Conservation (phyloP, 352 stramenopile species). For the Aphanomyces stellatus region DNA sequence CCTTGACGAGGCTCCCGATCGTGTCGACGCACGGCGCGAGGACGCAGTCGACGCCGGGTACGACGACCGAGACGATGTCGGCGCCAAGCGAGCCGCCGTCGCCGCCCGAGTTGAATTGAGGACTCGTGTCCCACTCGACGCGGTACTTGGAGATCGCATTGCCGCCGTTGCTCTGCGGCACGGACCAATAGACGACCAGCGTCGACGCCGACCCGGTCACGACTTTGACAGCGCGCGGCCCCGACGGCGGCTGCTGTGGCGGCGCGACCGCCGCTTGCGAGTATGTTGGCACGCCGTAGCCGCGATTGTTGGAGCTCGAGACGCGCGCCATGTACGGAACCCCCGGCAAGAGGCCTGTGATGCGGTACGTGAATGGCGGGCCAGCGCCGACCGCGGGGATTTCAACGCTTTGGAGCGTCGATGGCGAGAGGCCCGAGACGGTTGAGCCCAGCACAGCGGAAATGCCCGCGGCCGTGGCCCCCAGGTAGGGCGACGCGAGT, state of each 20-base stretch:
- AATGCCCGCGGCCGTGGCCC: slow-evolving; percentile 27
- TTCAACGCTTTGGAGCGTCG: slow-evolving; percentile 43
- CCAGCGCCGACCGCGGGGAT: background rate
- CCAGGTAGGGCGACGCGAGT: slow-evolving; percentile 36
- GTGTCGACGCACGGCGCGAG: slow-evolving; percentile 71
- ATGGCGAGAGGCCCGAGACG: slow-evolving; percentile 43
- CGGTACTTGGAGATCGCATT: slow-evolving; percentile 90
- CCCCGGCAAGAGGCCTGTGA: slow-evolving; percentile 62
- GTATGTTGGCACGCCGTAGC: slow-evolving; percentile 79
- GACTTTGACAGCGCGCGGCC: slow-evolving; percentile 66
- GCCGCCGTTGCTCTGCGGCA: slow-evolving; percentile 86
- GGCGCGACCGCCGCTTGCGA: slow-evolving; percentile 64
- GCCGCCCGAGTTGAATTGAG: slow-evolving; percentile 73
- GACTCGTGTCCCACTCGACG: slow-evolving; percentile 89
- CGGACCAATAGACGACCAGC: slow-evolving; percentile 81
- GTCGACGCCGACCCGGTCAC: slow-evolving; percentile 63
- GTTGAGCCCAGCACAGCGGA: slow-evolving; percentile 47
- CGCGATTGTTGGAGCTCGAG: slow-evolving; percentile 84
- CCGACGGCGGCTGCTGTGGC: slow-evolving; percentile 79
- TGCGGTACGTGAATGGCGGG: slow-evolving; percentile 35
- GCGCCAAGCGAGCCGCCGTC: slow-evolving; percentile 69
- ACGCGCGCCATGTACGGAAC: slow-evolving; percentile 80
- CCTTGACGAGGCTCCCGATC: slow-evolving; percentile 69
- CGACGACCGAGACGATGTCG: slow-evolving; percentile 57
- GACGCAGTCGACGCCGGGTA: slow-evolving; percentile 64